These are phyloP conservation scores for Kockiozyma suomiensis DNA, from an alignment of 805 yeast species.

Conservation along the genomic window DNA sequence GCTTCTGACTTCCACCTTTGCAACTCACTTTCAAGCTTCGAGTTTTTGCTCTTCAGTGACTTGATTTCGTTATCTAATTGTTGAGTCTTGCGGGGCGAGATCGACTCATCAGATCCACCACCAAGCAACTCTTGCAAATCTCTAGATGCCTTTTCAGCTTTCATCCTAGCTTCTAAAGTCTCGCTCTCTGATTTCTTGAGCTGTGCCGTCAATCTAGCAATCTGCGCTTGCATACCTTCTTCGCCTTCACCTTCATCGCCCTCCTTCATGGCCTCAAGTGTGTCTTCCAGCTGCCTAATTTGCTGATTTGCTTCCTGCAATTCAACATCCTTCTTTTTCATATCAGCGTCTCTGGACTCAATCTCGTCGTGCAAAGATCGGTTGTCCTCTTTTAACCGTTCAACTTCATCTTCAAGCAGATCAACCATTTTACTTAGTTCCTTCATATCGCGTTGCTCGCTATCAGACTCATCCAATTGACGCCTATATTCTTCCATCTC, in stretches of 20 bases:
- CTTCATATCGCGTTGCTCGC: conserved; percentile 15
- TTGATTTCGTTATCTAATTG: not conserved
- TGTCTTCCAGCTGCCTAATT: conserved; percentile 21
- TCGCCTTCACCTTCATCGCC: not conserved
- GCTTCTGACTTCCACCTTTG: not conserved
- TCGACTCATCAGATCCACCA: not conserved
- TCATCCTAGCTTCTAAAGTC: not conserved
- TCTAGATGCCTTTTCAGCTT: conserved; percentile 12
- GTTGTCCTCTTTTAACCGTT: conserved; percentile 17
- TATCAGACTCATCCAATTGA: conserved; percentile 27
- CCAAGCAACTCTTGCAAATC: conserved; percentile 1
- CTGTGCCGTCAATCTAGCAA: not conserved
- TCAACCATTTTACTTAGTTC: conserved; percentile 11
- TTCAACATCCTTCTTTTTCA: conserved; percentile 6
- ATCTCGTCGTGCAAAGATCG: conserved; percentile 13
- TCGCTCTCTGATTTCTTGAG: not conserved
- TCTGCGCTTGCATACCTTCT: not conserved
- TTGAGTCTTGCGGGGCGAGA: not conserved
- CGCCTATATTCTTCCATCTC: conserved; percentile 32
- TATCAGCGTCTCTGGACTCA: conserved; percentile 1
- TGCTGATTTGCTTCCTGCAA: conserved; percentile 19
- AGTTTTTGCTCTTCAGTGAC: not conserved
- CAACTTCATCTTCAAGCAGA: conserved; percentile 24
- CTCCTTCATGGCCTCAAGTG: conserved; percentile 11
- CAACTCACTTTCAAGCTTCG: conserved; percentile 10